Evolutionary conservation across 2,329 filamentous ascomycete species (phyloP).

Genomic region (Cladosporium sp.): DNA sequence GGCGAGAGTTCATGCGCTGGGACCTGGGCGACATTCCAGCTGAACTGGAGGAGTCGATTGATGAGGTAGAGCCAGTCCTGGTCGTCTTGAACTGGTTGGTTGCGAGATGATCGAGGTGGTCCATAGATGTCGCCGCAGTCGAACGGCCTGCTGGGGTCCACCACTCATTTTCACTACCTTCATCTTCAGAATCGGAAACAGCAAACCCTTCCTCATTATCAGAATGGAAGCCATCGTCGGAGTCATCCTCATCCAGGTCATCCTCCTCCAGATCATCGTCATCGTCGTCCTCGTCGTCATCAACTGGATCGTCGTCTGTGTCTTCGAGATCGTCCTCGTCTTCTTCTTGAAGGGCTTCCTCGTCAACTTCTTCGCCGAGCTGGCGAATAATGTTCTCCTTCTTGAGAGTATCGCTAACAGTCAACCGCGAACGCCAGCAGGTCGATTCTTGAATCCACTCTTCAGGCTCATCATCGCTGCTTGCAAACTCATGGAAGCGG

Average conservation of each 20-base stretch:
- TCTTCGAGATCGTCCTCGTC: slow-evolving; percentile 38
- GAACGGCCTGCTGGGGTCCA: slow-evolving; percentile 58
- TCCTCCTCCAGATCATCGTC: slow-evolving; percentile 63
- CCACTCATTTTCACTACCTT: slow-evolving; percentile 63
- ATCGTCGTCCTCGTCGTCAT: slow-evolving; percentile 54
- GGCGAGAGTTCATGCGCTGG: slow-evolving; percentile 3
- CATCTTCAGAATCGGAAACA: slow-evolving; percentile 64
- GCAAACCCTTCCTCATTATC: slow-evolving; percentile 73
- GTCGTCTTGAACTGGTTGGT: slow-evolving; percentile 31
- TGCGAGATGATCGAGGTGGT: slow-evolving; percentile 44
- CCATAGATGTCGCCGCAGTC: slow-evolving; percentile 52
- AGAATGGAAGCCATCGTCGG: slow-evolving; percentile 70
- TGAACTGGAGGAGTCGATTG: slow-evolving; percentile 49
- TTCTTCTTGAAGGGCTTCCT: slow-evolving; percentile 73
- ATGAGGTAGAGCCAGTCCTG: slow-evolving; percentile 47
- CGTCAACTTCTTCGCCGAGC: slow-evolving; percentile 83
- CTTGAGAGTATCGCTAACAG: slow-evolving; percentile 80
- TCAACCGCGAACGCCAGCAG: slow-evolving; percentile 66
- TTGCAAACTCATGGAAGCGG: slow-evolving; percentile 86
- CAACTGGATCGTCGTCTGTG: slow-evolving; percentile 43
- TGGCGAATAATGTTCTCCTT: slow-evolving; percentile 87
- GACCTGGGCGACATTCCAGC: slow-evolving; percentile 21
- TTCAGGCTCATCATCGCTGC: slow-evolving; percentile 73
- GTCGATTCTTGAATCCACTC: slow-evolving; percentile 80
- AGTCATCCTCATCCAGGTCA: slow-evolving; percentile 40